Percentiles rank a stretch among this genome's conserved stretches.
phyloP scores from a whole-genome alignment of 2,329 filamentous ascomycete genomes.

The Scorias spongiosa region DNA sequence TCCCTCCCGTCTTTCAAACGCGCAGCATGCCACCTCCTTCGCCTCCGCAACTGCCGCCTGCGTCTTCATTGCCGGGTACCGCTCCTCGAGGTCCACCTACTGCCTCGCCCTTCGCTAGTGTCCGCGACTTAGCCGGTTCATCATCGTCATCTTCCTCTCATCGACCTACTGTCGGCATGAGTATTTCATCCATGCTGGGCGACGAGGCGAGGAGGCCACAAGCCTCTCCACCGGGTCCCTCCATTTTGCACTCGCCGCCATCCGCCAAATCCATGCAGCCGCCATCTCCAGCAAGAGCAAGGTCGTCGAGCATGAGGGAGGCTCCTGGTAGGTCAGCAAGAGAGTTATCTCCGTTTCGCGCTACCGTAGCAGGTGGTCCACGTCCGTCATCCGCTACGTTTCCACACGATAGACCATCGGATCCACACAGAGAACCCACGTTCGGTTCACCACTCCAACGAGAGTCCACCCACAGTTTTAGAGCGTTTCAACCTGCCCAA shows the following conservation, averaged over 20 bases:
- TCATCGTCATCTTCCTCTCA: constrained; percentile 29
- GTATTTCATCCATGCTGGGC: constrained; percentile 58
- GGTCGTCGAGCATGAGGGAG: constrained; percentile 23
- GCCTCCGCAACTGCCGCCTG: constrained; percentile 26
- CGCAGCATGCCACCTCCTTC: constrained; percentile 36
- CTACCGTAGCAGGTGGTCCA: constrained; percentile 11
- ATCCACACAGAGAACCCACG: constrained; percentile 15
- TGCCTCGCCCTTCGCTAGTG: constrained; percentile 29
- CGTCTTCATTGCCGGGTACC: constrained; percentile 19
- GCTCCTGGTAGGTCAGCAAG: constrained; percentile 11
- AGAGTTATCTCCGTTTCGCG: constrained; percentile 13
- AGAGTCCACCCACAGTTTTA: constrained; percentile 18
- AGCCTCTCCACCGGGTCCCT: constrained; percentile 16
- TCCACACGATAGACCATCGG: constrained; percentile 9
- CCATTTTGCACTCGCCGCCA: not conserved
- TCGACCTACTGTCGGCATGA: constrained; percentile 52
- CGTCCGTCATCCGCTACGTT: constrained; percentile 7
- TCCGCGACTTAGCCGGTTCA: constrained; percentile 40
- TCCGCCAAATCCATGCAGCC: constrained; percentile 27
- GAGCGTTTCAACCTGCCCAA: constrained; percentile 11
- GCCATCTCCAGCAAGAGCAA: constrained; percentile 27
- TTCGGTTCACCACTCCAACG: constrained; percentile 17
- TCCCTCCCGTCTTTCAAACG: constrained; percentile 26
- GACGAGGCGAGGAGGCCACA: constrained; percentile 13
- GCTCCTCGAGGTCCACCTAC: constrained; percentile 29